A percentile compares a stretch with the other conserved stretches of the same genome.
phyloP scores from a whole-genome alignment of 1,139 yeast species.

The Zygoascus meyerae region DNA sequence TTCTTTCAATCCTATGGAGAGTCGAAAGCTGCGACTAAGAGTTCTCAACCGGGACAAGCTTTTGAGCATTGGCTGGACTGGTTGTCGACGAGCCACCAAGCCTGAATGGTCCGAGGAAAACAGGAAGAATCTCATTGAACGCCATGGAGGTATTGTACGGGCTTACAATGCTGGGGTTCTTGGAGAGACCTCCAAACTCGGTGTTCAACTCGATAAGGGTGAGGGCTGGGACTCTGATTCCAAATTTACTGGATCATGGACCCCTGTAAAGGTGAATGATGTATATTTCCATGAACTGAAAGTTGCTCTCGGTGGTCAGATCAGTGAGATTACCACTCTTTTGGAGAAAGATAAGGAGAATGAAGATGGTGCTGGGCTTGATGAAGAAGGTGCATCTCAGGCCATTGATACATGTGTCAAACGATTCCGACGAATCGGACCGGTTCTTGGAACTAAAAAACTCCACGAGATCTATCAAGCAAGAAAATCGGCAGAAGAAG shows the following conservation, averaged over 20 bases:
- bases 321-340: constrained; percentile 16
- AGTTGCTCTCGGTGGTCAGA: constrained; percentile 20
- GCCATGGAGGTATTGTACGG: constrained; percentile 69
- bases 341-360: neutral
- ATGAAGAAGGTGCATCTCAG: constrained; percentile 8
- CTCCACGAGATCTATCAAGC: constrained; percentile 24
- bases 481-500: constrained; percentile 21
- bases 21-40: constrained; percentile 23
- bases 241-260: constrained; percentile 12
- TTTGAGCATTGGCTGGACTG: constrained; percentile 82
- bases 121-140: constrained; percentile 58
- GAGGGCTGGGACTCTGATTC: constrained; percentile 57
- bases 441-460: constrained; percentile 25
- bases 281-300: constrained; percentile 25
- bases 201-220: constrained; percentile 58
- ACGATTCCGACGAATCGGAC: constrained; percentile 28
- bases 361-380: constrained; percentile 9
- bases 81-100: constrained; percentile 65
- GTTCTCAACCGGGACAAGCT: constrained; percentile 51
- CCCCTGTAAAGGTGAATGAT: constrained; percentile 21
- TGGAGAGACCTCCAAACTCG: constrained; percentile 51
- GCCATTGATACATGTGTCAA: constrained; percentile 16
- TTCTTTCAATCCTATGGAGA: constrained; percentile 42
- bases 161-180: constrained; percentile 75
- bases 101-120: constrained; percentile 69